A percentile compares a stretch with the other conserved stretches of the same genome.
Conservation (phyloP, 176 grass and related monocot species). For the Paspalum vaginatum region DNA sequence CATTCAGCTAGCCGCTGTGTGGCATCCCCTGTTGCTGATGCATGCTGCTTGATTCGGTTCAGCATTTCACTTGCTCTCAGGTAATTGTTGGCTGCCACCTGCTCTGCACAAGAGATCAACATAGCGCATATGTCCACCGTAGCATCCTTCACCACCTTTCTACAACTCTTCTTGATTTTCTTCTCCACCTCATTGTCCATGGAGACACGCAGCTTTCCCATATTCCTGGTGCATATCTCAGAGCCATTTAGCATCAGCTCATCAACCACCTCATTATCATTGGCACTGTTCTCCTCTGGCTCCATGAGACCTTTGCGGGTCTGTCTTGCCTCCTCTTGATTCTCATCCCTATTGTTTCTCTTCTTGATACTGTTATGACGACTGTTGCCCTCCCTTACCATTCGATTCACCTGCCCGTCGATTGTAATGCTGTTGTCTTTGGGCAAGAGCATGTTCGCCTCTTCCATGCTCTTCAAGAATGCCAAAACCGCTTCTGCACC, state of each 20-base stretch:
- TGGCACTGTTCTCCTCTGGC: conserved; percentile 13
- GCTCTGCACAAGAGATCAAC: conserved; percentile 58
- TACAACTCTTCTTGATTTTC: background rate
- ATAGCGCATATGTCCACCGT: conserved; percentile 61
- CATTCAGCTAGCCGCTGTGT: conserved; percentile 61
- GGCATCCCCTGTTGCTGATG: conserved; percentile 52
- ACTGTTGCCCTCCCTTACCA: background rate
- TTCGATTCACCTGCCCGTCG: background rate
- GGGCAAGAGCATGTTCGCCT: no score
- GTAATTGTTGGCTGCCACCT: conserved; percentile 47
- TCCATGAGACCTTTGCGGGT: conserved; percentile 33
- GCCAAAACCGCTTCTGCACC: no score
- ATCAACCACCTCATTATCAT: conserved; percentile 41
- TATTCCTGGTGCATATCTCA: background rate
- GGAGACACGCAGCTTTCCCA: conserved; percentile 27
- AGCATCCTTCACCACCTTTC: background rate
- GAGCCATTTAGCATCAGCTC: conserved; percentile 22
- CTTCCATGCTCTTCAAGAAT: no score
- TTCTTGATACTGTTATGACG: conserved; percentile 32
- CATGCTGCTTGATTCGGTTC: conserved; percentile 57
- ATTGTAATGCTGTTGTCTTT: no score
- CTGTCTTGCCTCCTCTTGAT: conserved; percentile 32
- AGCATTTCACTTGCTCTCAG: conserved; percentile 44
- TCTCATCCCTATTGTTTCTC: conserved; percentile 5
- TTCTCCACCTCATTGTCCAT: background rate